A percentile compares a stretch with the other conserved stretches of the same genome.
Conservation (phyloP, 2,329 filamentous ascomycete genomes). For the Aspergillus candidus region DNA sequence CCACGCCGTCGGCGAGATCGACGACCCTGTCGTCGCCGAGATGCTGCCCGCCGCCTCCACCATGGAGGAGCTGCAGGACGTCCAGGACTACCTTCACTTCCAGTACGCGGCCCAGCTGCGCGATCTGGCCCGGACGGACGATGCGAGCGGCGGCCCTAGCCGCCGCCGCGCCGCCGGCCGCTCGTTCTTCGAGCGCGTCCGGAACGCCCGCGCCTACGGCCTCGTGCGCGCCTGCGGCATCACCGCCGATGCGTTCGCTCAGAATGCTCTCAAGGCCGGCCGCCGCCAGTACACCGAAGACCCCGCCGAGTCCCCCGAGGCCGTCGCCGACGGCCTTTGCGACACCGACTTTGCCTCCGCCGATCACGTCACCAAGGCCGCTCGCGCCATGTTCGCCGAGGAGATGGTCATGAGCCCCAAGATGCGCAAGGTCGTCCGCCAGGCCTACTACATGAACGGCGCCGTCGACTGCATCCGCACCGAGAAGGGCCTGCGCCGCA, state of each 20-base stretch:
- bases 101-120: constrained; percentile 80
- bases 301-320: constrained; percentile 68
- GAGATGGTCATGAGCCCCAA: constrained; percentile 83
- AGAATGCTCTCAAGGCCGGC: constrained; percentile 73
- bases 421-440: constrained; percentile 79
- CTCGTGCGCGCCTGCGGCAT: constrained; percentile 89
- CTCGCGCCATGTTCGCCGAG: constrained; percentile 83
- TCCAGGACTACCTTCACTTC: constrained; percentile 96
- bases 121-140: constrained; percentile 62
- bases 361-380: constrained; percentile 67
- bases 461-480: constrained; percentile 83
- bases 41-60: constrained; percentile 74
- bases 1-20: constrained; percentile 57
- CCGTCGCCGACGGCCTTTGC: constrained; percentile 75
- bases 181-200: constrained; percentile 74
- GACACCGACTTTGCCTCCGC: constrained; percentile 69
- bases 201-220: constrained; percentile 70
- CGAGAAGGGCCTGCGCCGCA: constrained; percentile 87
- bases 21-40: constrained; percentile 72
- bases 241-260: constrained; percentile 77
- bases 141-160: constrained; percentile 60
- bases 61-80: constrained; percentile 92
- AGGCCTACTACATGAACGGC: constrained; percentile 75
- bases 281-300: constrained; percentile 82
- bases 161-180: constrained; percentile 77